Evolutionary conservation across 495 filamentous ascomycete genomes (phyloP).

Genomic region (Cenococcum geophilum): DNA sequence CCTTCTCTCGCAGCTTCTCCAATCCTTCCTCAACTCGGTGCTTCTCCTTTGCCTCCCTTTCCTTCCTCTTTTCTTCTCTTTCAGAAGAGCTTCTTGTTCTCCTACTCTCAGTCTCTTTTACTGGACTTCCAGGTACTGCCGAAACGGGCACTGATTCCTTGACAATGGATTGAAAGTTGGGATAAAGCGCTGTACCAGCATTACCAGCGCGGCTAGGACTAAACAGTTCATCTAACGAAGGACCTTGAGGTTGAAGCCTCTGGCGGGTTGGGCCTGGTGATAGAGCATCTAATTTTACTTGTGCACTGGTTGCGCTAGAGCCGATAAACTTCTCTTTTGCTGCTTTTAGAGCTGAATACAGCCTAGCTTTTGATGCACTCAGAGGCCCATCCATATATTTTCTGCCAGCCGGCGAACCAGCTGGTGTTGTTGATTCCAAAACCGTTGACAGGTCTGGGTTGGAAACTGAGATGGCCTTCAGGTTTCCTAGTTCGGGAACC

Average conservation of each 20-base stretch:
- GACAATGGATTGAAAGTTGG: neutral
- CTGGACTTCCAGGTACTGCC: slow-evolving; percentile 32
- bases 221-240: slow-evolving; percentile 23
- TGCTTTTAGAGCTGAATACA: slow-evolving; percentile 80
- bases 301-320: slow-evolving; percentile 69
- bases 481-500: slow-evolving; percentile 41
- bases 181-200: slow-evolving; percentile 6
- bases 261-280: slow-evolving; percentile 37
- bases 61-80: slow-evolving; percentile 58
- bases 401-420: slow-evolving; percentile 58
- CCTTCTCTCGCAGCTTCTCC: slow-evolving; percentile 61
- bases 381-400: slow-evolving; percentile 68
- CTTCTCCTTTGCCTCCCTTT: slow-evolving; percentile 53
- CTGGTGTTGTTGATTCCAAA: slow-evolving; percentile 56
- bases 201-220: slow-evolving; percentile 29
- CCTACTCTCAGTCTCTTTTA: slow-evolving; percentile 44
- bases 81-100: slow-evolving; percentile 72
- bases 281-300: slow-evolving; percentile 59
- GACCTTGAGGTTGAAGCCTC: slow-evolving; percentile 21
- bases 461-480: slow-evolving; percentile 60
- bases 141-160: slow-evolving; percentile 13
- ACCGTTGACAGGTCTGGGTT: slow-evolving; percentile 48
- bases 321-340: slow-evolving; percentile 78
- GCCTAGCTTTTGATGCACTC: slow-evolving; percentile 79
- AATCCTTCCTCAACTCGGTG: slow-evolving; percentile 50